Evolutionary conservation across 176 grass and related monocot genomes (phyloP).

Genomic region (Lolium rigidum): DNA sequence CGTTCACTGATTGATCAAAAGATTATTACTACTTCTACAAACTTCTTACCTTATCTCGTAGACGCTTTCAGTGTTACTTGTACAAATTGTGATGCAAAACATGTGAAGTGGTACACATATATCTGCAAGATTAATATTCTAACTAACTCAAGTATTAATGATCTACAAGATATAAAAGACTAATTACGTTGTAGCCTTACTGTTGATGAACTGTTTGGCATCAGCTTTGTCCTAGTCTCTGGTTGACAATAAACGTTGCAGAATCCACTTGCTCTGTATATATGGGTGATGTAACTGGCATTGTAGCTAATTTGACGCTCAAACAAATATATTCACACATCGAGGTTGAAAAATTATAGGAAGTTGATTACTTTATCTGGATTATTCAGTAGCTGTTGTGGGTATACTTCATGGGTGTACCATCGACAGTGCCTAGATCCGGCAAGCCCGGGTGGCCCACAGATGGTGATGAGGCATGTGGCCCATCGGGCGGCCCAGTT

Average conservation of each 20-base stretch:
- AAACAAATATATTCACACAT: not conserved
- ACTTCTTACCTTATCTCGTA: not conserved
- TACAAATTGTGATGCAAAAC: not conserved
- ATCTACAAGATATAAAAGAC: not conserved
- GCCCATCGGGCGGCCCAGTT: no score
- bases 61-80: slow-evolving; percentile 13
- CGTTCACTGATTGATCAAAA: not conserved
- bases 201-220: not conserved
- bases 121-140: not conserved
- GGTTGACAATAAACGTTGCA: not conserved
- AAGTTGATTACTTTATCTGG: not conserved
- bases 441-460: no score
- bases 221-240: not conserved
- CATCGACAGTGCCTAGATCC: no score
- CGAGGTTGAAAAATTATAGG: not conserved
- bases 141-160: no score
- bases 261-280: not conserved
- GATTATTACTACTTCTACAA: not conserved
- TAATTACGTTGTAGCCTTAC: not conserved
- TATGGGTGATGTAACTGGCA: not conserved
- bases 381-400: no score
- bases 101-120: not conserved
- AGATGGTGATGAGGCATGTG: no score
- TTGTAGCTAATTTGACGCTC: slow-evolving; percentile 10
- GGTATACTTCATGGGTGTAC: no score